phyloP scores from a whole-genome alignment of 768 basidiomycete genomes.

The Boletus reticulatus region DNA sequence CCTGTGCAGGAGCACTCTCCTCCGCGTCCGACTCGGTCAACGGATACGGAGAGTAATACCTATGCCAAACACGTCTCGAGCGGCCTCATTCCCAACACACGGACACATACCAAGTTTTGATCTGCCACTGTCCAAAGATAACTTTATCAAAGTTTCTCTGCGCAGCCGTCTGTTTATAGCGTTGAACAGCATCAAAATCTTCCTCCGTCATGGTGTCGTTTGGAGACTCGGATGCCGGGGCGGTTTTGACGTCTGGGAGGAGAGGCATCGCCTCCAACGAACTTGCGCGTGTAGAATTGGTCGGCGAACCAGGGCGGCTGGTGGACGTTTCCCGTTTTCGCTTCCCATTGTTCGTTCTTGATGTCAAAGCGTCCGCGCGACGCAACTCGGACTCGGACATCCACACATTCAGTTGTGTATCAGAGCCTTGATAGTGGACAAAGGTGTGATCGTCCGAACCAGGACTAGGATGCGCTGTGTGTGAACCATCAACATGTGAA shows the following conservation, averaged over 20 bases:
- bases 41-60: constrained; percentile 96
- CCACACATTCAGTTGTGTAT: constrained; percentile 80
- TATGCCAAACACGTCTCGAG: constrained; percentile 26
- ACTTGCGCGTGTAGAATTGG: constrained; percentile 23
- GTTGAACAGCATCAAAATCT: constrained; percentile 59
- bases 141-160: constrained; percentile 87
- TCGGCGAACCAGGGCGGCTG: constrained; percentile 16
- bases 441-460: constrained; percentile 47
- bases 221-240: constrained; percentile 16
- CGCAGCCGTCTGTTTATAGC: constrained; percentile 63
- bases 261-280: constrained; percentile 12
- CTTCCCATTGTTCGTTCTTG: constrained; percentile 32
- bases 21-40: constrained; percentile 64
- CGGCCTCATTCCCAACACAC: neutral
- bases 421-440: constrained; percentile 69
- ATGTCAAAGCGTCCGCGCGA: constrained; percentile 14
- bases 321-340: constrained; percentile 25
- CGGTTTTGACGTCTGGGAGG: constrained; percentile 9
- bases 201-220: constrained; percentile 57
- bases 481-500: constrained; percentile 4
- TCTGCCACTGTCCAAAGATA: constrained; percentile 80
- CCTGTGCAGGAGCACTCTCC: constrained; percentile 35
- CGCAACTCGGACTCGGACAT: constrained; percentile 44
- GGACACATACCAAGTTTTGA: constrained; percentile 77
- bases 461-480: constrained; percentile 47